Evolutionary conservation across 768 basidiomycete genomes (phyloP).

Genomic region (Nevesoporus exiguus): DNA sequence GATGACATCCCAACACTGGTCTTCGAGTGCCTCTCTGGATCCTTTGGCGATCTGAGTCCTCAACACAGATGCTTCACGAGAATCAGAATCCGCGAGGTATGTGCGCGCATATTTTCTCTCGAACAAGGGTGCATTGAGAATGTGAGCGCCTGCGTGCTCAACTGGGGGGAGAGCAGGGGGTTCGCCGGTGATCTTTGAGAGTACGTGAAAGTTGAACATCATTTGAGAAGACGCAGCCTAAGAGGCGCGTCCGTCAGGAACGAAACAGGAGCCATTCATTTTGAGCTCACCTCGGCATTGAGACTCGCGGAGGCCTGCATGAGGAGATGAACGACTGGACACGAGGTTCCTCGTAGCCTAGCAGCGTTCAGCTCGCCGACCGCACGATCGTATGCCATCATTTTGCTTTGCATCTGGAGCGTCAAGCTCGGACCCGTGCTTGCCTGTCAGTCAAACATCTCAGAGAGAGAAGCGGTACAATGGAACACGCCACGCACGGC

Average conservation of each 20-base stretch:
- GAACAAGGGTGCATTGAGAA: slow-evolving; percentile 73
- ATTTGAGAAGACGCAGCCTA: slow-evolving; percentile 56
- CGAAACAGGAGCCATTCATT: background rate
- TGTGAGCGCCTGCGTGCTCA: slow-evolving; percentile 78
- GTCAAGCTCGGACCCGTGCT: slow-evolving; percentile 54
- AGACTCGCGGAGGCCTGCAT: slow-evolving; percentile 63
- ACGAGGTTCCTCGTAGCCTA: slow-evolving; percentile 67
- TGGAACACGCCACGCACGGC: slow-evolving; percentile 38
- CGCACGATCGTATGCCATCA: slow-evolving; percentile 93
- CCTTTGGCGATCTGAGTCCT: slow-evolving; percentile 76
- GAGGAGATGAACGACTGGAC: slow-evolving; percentile 70
- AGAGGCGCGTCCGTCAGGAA: slow-evolving; percentile 2
- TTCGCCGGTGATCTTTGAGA: slow-evolving; percentile 73
- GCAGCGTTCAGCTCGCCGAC: slow-evolving; percentile 75
- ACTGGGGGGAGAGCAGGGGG: slow-evolving; percentile 72
- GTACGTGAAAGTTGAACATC: slow-evolving; percentile 67
- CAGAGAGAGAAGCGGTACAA: background rate
- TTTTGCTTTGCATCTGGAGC: slow-evolving; percentile 85
- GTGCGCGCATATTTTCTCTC: slow-evolving; percentile 80
- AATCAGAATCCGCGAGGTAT: slow-evolving; percentile 64
- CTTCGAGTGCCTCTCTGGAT: slow-evolving; percentile 77
- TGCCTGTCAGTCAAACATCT: slow-evolving; percentile 27
- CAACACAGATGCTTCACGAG: slow-evolving; percentile 62
- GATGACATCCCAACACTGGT: slow-evolving; percentile 82
- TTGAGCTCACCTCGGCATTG: slow-evolving; percentile 46